Base-by-base conservation (phyloP, 495 filamentous ascomycete species). In the Talaromyces liani region DNA sequence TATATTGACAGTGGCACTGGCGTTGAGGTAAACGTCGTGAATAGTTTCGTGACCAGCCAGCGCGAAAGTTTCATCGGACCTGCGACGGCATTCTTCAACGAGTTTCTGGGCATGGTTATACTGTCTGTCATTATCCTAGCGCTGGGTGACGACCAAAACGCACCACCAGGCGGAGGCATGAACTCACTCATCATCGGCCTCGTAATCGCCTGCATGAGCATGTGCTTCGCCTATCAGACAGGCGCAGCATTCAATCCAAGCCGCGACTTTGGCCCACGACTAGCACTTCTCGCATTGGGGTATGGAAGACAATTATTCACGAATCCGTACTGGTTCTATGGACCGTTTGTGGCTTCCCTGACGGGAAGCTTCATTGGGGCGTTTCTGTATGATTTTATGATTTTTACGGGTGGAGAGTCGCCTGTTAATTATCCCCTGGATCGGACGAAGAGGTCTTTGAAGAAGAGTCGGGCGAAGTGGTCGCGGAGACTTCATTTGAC, bases 81-180 rank as follows among this genome's bases (percentile, higher is more conserved):
- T 0, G 72, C 65, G 2, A 79, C 82, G 5, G 82, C 80, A 4
- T 83, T 84, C 64, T 78, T 79, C 67, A 81, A 70, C 60, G 81
- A 85, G 63, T 78, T 84, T 45, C 54, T 84, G 1, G 82, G 77
- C 1, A 79, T 77, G 0, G 72, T 71, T 6, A 70, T 82, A 25
- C 71, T 85, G 31, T 67, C 71, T 16, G 71, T 78, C 31, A 77
- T 76, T 1, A 71, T 85, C 9, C 71, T 85, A 6, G 83, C 82
- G 7, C 74, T 85, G 0, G 81, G 82, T 58, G 82, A 85, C 66
- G 80, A 84, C 63, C 77, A 77, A 27, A 84, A 85, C 58, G 77
- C 81, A 20, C 82, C 82, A 3, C 81, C 80, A 0, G 82, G 81
- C 6, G 78, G 80, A 5, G 83, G 82, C 56, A 83, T 84, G 82